Evolutionary conservation across 306 rosid species (phyloP).

Genomic region (Pterocarpus macrocarpus): DNA sequence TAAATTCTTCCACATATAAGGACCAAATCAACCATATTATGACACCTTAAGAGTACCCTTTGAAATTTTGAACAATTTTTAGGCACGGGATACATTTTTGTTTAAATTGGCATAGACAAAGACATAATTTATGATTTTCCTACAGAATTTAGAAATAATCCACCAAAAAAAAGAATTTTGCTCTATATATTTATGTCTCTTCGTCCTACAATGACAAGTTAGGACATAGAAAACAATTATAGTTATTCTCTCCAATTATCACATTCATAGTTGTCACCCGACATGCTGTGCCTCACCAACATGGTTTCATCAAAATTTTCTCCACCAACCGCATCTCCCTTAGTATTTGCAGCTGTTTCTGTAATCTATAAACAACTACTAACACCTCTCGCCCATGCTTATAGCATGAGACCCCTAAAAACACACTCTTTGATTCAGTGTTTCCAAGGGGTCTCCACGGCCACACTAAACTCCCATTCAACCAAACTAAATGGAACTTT

Average conservation of each 20-base stretch:
- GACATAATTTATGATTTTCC: background rate
- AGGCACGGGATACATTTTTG: background rate
- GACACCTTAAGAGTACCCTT: background rate
- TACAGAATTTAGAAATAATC: background rate
- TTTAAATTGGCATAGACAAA: background rate
- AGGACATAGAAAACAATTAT: slow-evolving; percentile 45
- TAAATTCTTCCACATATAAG: too few species aligned
- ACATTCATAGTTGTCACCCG: slow-evolving; percentile 38
- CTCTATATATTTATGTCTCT: slow-evolving; percentile 43
- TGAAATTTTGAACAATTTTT: background rate
- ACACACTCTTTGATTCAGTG: slow-evolving; percentile 38
- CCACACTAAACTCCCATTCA: slow-evolving; percentile 71
- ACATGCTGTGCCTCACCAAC: slow-evolving; percentile 46
- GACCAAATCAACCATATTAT: background rate
- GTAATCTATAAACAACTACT: slow-evolving; percentile 47
- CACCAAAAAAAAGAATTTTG: slow-evolving; percentile 7
- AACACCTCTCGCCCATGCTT: slow-evolving; percentile 49
- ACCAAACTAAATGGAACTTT: slow-evolving; percentile 61
- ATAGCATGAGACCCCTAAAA: slow-evolving; percentile 43
- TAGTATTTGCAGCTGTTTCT: slow-evolving; percentile 50
- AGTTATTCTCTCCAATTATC: slow-evolving; percentile 40
- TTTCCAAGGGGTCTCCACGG: slow-evolving; percentile 36
- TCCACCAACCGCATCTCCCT: slow-evolving; percentile 44
- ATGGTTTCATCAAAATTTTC: slow-evolving; percentile 52
- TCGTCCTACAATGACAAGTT: slow-evolving; percentile 37